phyloP scores from a whole-genome alignment of 768 basidiomycete species.

The Tulasnella sp. region DNA sequence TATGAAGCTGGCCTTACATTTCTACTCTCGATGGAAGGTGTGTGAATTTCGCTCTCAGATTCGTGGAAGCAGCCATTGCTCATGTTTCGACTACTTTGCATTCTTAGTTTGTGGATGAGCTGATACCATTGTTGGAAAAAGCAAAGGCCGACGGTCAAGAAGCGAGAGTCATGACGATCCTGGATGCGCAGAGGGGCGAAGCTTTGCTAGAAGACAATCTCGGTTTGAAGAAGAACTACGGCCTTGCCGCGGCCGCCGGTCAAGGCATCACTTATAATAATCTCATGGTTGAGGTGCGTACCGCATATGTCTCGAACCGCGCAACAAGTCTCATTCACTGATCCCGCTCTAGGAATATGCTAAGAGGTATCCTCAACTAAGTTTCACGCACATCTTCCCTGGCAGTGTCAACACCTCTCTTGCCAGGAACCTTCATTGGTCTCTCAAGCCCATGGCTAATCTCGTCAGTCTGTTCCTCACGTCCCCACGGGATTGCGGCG shows the following conservation, averaged over 20 bases:
- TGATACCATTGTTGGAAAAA: conserved; percentile 10
- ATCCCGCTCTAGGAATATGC: conserved; percentile 10
- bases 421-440: conserved; percentile 19
- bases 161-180: conserved; percentile 15
- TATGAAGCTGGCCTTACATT: conserved; percentile 17
- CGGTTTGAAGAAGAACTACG: conserved; percentile 13
- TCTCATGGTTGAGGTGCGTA: conserved; percentile 13
- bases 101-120: conserved; percentile 14
- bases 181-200: background rate
- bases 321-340: background rate
- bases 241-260: background rate
- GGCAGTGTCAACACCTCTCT: conserved; percentile 13
- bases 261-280: conserved; percentile 2
- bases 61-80: too few species aligned
- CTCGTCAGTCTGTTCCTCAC: background rate
- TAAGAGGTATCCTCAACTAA: background rate
- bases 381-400: conserved; percentile 15
- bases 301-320: conserved; percentile 7
- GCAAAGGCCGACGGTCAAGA: conserved; percentile 15
- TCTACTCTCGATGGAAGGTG: conserved; percentile 19
- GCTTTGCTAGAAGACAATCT: conserved; percentile 7
- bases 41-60: background rate
- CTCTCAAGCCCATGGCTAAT: background rate
- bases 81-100: too few species aligned
- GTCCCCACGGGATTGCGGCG: conserved; percentile 4